Conservation (phyloP, 2,329 filamentous ascomycete species). For the Xylaria sp. region DNA sequence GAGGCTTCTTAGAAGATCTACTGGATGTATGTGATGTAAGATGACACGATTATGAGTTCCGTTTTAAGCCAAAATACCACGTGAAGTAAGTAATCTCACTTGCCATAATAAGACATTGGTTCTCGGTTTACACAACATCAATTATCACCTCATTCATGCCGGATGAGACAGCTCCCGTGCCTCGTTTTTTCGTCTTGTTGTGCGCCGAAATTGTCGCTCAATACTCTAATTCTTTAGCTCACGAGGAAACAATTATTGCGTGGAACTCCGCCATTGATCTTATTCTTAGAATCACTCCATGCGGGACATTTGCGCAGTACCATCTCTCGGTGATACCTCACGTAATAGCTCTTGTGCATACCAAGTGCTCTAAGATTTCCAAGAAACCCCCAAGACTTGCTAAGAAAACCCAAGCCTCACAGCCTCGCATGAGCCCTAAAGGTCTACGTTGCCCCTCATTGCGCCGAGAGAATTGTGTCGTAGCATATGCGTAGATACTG, state of each 20-base stretch:
- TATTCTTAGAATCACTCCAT: not conserved
- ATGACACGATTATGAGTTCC: not conserved
- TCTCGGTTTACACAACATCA: not conserved
- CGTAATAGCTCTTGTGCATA: not conserved
- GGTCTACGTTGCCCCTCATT: not conserved
- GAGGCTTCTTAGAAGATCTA: not conserved
- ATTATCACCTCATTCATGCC: not conserved
- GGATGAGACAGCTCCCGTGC: not conserved
- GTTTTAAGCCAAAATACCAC: conserved; percentile 9
- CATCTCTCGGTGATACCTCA: not conserved
- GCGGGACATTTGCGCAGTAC: not conserved
- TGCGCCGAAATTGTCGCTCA: not conserved
- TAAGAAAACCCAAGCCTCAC: conserved; percentile 26
- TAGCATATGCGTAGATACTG: not conserved
- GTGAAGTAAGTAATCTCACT: conserved; percentile 12
- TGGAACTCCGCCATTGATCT: conserved; percentile 12
- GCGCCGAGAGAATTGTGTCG: conserved; percentile 5
- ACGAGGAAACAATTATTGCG: not conserved
- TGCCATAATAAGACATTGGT: not conserved
- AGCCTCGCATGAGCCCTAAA: conserved; percentile 19
- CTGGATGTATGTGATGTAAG: not conserved
- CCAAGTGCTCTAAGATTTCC: not conserved
- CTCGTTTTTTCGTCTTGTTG: not conserved
- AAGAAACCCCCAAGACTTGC: conserved; percentile 17
- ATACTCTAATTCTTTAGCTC: not conserved